phyloP scores from a whole-genome alignment of 2,329 filamentous ascomycete species.

The Aspergillus chevalieri region DNA sequence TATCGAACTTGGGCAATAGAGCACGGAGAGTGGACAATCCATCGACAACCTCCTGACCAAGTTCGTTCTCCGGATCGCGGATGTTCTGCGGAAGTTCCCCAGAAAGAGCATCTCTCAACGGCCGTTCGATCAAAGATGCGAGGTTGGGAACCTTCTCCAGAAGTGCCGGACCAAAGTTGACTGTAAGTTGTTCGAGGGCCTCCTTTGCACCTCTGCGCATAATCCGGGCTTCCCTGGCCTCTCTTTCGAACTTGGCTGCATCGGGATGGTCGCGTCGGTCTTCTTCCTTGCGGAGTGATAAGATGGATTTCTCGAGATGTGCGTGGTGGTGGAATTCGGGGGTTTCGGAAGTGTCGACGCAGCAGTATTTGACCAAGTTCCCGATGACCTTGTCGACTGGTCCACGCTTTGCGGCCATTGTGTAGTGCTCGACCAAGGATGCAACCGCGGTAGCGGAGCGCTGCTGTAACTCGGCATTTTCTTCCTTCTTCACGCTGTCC shows the following conservation, averaged over 20 bases:
- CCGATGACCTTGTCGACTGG: conserved; percentile 94
- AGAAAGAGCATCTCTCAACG: conserved; percentile 68
- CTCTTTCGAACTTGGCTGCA: conserved; percentile 79
- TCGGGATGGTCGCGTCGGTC: conserved; percentile 89
- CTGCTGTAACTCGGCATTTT: conserved; percentile 79
- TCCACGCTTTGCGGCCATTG: conserved; percentile 68
- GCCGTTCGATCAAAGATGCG: conserved; percentile 70
- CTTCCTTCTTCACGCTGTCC: conserved; percentile 95
- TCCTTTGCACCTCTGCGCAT: conserved; percentile 91
- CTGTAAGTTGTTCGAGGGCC: conserved; percentile 79
- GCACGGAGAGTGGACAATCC: conserved; percentile 88
- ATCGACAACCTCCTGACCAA: conserved; percentile 91
- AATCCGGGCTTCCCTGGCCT: conserved; percentile 81
- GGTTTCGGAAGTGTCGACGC: conserved; percentile 94
- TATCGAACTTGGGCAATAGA: conserved; percentile 80
- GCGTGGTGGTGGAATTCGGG: conserved; percentile 88
- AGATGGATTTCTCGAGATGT: conserved; percentile 67
- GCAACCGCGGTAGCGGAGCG: conserved; percentile 82
- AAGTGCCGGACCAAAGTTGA: conserved; percentile 69
- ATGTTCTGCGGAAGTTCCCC: conserved; percentile 67
- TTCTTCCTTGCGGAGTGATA: conserved; percentile 95
- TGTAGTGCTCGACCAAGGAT: conserved; percentile 78
- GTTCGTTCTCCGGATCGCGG: conserved; percentile 62
- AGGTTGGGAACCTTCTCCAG: conserved; percentile 82
- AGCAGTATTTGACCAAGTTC: conserved; percentile 95